phyloP scores from a whole-genome alignment of 768 basidiomycete species.

The Xanthoconium stramineum region DNA sequence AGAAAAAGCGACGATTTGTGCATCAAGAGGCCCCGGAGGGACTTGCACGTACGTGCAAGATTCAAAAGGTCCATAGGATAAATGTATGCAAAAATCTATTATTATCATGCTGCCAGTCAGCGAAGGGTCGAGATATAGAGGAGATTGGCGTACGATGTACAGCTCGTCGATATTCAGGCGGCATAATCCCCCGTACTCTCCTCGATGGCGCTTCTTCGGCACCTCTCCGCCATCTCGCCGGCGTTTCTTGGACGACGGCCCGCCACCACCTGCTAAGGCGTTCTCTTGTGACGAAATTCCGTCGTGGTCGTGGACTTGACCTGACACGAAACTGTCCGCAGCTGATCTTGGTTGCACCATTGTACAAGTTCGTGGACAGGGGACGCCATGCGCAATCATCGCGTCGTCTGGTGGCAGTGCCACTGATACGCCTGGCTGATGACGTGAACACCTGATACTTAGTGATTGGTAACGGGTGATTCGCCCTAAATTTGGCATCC shows the following conservation, averaged over 20 bases:
- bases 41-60: too few species aligned
- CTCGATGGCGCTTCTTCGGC: slow-evolving; percentile 9
- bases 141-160: slow-evolving; percentile 13
- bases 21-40: too few species aligned
- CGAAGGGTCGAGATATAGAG: neutral
- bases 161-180: slow-evolving; percentile 22
- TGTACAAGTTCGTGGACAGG: slow-evolving; percentile 20
- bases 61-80: too few species aligned
- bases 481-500: too few species aligned
- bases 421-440: too few species aligned
- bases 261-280: neutral
- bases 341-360: slow-evolving; percentile 4
- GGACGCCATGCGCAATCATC: slow-evolving; percentile 27
- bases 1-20: too few species aligned
- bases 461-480: too few species aligned
- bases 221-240: neutral
- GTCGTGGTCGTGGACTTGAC: neutral
- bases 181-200: slow-evolving; percentile 3
- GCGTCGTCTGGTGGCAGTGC: slow-evolving; percentile 15
- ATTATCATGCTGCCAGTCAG: too few species aligned
- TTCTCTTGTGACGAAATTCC: neutral
- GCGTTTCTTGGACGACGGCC: slow-evolving; percentile 8
- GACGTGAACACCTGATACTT: too few species aligned
- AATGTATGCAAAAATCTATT: too few species aligned
- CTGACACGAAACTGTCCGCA: neutral